Percentiles rank a stretch among this genome's conserved stretches.
phyloP scores from a whole-genome alignment of 1,284 basidiomycete species.

The Afroboletus lepidellus region DNA sequence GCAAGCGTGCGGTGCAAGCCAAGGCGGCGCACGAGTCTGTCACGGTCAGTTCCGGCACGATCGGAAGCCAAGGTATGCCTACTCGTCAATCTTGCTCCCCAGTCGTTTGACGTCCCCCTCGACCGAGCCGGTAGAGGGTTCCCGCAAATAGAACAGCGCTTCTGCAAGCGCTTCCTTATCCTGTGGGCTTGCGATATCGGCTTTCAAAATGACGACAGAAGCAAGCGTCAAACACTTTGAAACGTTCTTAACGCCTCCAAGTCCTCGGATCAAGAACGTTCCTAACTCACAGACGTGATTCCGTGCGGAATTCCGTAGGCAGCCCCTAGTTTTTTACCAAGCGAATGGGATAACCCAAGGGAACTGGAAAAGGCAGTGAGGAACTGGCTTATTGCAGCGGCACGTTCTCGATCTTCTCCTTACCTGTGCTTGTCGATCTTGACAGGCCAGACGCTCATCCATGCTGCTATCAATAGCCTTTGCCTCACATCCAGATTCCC shows the following conservation, averaged over 20 bases:
- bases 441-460: conserved; percentile 78
- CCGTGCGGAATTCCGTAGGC: conserved; percentile 78
- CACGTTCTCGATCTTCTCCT: conserved; percentile 11
- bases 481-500: conserved; percentile 59
- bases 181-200: conserved; percentile 50
- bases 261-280: conserved; percentile 10
- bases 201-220: conserved; percentile 58
- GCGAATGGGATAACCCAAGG: conserved; percentile 70
- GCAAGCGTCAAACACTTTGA: conserved; percentile 72
- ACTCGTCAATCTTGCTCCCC: conserved; percentile 55
- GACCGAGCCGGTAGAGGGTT: conserved; percentile 57
- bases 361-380: conserved; percentile 39
- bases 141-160: conserved; percentile 53
- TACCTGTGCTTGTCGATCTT: conserved; percentile 56
- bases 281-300: conserved; percentile 65
- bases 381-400: neutral
- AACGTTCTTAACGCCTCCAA: conserved; percentile 1
- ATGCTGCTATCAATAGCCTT: conserved; percentile 70
- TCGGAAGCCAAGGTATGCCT: conserved; percentile 18
- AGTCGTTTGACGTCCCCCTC: conserved; percentile 58
- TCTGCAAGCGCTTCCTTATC: conserved; percentile 59
- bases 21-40: conserved; percentile 54
- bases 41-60: neutral
- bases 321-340: conserved; percentile 77
- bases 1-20: conserved; percentile 56